Evolutionary conservation across 768 basidiomycete species (phyloP).

Genomic region (Crepidotus variabilis): DNA sequence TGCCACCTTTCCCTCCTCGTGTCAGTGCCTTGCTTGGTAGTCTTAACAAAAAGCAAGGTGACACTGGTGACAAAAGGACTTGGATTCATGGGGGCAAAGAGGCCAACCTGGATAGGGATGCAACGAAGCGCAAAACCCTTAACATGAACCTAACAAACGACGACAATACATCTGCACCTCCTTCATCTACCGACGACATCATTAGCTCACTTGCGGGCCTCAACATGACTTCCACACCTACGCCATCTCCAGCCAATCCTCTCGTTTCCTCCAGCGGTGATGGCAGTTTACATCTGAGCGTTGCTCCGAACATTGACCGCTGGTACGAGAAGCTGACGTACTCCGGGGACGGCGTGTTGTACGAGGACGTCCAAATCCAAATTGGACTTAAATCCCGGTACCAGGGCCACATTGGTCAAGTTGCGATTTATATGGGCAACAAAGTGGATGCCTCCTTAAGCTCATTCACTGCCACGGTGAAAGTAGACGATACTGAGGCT

Average conservation of each 20-base stretch:
- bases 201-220: conserved; percentile 81
- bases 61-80: conserved; percentile 92
- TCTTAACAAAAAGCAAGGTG: conserved; percentile 84
- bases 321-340: conserved; percentile 88
- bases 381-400: conserved; percentile 96
- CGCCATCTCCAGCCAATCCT: conserved; percentile 12
- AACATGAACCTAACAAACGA: conserved; percentile 32
- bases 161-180: conserved; percentile 22
- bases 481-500: conserved; percentile 69
- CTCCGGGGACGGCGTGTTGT: conserved; percentile 82
- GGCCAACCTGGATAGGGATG: conserved; percentile 75
- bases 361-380: conserved; percentile 94
- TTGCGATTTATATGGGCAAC: conserved; percentile 96
- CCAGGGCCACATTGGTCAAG: conserved; percentile 89
- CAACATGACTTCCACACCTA: conserved; percentile 33
- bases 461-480: conserved; percentile 82
- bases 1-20: conserved; percentile 97
- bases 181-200: conserved; percentile 40
- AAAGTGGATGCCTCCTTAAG: conserved; percentile 87
- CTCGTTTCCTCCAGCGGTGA: conserved; percentile 22
- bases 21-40: conserved; percentile 86
- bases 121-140: conserved; percentile 49
- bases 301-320: conserved; percentile 73
- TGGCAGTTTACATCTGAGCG: conserved; percentile 53
- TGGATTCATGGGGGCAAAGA: conserved; percentile 97